phyloP scores from a whole-genome alignment of 345 rosid species.

The Trapa bicornis region DNA sequence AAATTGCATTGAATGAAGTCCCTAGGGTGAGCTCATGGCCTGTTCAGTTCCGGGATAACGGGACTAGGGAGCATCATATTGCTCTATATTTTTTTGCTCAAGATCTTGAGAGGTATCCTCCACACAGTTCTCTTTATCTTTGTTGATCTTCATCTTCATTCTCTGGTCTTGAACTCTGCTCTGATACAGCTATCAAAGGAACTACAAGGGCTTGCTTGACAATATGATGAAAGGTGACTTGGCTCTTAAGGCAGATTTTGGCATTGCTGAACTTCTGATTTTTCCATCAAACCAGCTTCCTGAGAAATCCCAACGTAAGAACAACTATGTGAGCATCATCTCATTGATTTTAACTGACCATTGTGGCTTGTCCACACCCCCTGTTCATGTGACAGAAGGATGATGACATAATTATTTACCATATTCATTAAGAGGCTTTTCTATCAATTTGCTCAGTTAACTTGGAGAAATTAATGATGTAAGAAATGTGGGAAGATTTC shows the following conservation, averaged over 20 bases:
- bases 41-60: constrained; percentile 49
- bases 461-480: background rate
- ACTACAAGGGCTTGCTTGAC: constrained; percentile 68
- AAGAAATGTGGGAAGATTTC: background rate
- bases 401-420: background rate
- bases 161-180: constrained; percentile 8
- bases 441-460: background rate
- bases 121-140: background rate
- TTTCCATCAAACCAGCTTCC: constrained; percentile 89
- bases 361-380: background rate
- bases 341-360: background rate
- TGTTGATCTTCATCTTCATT: constrained; percentile 1
- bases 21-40: constrained; percentile 84
- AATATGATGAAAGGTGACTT: constrained; percentile 68
- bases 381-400: background rate
- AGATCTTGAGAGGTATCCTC: constrained; percentile 61
- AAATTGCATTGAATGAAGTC: constrained; percentile 57
- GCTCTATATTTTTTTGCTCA: constrained; percentile 96
- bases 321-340: background rate
- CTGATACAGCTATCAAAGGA: constrained; percentile 59
- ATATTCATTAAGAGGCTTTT: background rate
- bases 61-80: constrained; percentile 74
- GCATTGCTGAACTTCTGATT: constrained; percentile 65
- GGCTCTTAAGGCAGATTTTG: constrained; percentile 70
- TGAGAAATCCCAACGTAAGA: constrained; percentile 75